Base-by-base conservation (phyloP, 225 moss, liverwort and hornwort genomes). In the Physcomitrium patens region DNA sequence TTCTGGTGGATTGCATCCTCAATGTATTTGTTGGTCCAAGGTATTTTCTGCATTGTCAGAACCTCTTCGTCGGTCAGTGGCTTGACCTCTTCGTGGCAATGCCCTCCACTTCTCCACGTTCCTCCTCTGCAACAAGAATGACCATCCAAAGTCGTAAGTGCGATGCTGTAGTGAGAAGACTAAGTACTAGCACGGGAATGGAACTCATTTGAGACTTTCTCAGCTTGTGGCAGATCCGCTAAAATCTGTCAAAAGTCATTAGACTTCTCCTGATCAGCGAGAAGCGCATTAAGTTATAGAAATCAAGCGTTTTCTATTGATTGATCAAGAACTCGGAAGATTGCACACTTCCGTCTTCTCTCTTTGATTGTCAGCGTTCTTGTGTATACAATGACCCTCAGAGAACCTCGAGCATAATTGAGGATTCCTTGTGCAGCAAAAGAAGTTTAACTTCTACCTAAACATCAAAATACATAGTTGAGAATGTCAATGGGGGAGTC, bases 51-150 rank as follows among this genome's bases (percentile, higher is more conserved):
- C 79, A 79, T 73, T 17, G 56, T 10, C 16, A 14, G n/a, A 0
- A 77, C 82, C 75, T 81, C 82, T 23, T 77, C 28, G 44, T 77
- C 75, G 2, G 79, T 79, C 15, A 82, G 51, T 23, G 88, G 88
- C 77, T 47, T 71, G 0, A 67, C 62, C 67, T 82, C 85, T 42
- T 64, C 22, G 44, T 88, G 71, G 55, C 88, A 88, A 8, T 54
- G 74, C 17, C 88, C 88, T 42, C 88, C 88, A 0, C 41, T 60
- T 41, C 70, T 80, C 88, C 88, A 88, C 0, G 60, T 0, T 23
- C 88, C 87, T 19, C 82, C 82, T 26, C 85, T 86, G 70, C 68
- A 57, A 44, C 24, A 42, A 27, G 67, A 54, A 23, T 59, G 1
- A 56, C 27, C 3, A 44, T 12, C 53, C 8, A 14, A 47, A 47